Conservation (phyloP, 257 asterid genomes). For the Linaria vulgaris region DNA sequence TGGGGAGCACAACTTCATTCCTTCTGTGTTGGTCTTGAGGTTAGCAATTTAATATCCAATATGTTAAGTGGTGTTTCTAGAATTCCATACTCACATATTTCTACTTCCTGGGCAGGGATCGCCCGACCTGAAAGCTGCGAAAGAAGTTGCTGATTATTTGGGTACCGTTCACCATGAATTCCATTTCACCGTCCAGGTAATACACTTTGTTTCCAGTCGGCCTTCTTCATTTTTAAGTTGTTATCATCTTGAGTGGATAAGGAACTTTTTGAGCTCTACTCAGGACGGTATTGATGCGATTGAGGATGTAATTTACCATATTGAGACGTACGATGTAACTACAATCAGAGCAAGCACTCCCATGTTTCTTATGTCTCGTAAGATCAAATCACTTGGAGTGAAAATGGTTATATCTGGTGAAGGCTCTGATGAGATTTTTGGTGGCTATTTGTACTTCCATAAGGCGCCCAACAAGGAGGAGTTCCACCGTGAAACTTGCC, state of each 20-base stretch:
- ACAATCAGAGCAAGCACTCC: conserved; percentile 98
- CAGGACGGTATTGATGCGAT: conserved; percentile 98
- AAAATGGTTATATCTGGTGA: conserved; percentile 98
- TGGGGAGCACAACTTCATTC: conserved; percentile 98
- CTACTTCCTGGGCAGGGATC: conserved; percentile 63
- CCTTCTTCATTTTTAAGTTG: not conserved
- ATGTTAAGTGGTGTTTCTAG: not conserved
- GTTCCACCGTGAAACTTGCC: conserved; percentile 86
- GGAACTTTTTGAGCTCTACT: not conserved
- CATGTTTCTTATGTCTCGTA: conserved; percentile 96
- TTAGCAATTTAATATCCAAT: conserved; percentile 5
- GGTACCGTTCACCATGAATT: conserved; percentile 97
- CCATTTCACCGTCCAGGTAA: conserved; percentile 87
- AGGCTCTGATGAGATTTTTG: conserved; percentile 98
- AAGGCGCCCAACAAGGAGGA: conserved; percentile 96
- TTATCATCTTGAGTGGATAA: not conserved
- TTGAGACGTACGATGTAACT: conserved; percentile 93
- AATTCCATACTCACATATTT: conserved; percentile 3
- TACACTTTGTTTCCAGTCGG: not conserved
- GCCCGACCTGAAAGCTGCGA: conserved; percentile 93
- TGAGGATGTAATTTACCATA: conserved; percentile 93
- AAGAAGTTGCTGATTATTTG: conserved; percentile 91
- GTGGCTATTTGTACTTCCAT: conserved; percentile 91
- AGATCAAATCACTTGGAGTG: conserved; percentile 92
- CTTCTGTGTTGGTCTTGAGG: conserved; percentile 98